Conservation (phyloP, 345 rosid species). For the Noccaea caerulescens region DNA sequence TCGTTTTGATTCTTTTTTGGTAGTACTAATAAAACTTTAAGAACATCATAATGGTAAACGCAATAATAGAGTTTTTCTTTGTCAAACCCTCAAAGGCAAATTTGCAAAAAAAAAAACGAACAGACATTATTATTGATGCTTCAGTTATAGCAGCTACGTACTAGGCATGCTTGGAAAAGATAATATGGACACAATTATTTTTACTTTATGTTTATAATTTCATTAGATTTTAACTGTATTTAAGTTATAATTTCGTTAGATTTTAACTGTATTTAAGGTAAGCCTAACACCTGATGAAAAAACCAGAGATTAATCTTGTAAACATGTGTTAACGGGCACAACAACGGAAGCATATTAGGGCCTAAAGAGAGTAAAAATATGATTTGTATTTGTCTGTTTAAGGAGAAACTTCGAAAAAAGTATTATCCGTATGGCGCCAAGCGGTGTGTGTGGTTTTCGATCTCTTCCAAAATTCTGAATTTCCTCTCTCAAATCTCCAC, state of each 20-base stretch:
- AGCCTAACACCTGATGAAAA: too few species aligned
- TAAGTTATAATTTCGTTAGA: too few species aligned
- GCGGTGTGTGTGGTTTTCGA: slow-evolving; percentile 39
- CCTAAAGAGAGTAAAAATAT: neutral
- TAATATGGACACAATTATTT: neutral
- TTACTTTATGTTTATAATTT: too few species aligned
- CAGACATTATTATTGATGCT: slow-evolving; percentile 33
- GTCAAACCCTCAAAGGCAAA: slow-evolving; percentile 27
- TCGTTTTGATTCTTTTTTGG: neutral
- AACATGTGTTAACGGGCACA: neutral
- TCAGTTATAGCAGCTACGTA: slow-evolving; percentile 13
- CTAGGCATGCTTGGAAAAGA: slow-evolving; percentile 26
- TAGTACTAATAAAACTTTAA: neutral
- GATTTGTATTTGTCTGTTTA: neutral
- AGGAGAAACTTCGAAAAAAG: neutral
- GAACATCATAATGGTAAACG: slow-evolving; percentile 37
- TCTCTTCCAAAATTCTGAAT: slow-evolving; percentile 1
- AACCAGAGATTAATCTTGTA: neutral
- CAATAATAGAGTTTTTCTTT: slow-evolving; percentile 39
- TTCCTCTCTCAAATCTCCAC: neutral
- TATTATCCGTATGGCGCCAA: slow-evolving; percentile 43
- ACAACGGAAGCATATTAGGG: neutral
- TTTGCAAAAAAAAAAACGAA: slow-evolving; percentile 20
- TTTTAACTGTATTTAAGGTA: too few species aligned
- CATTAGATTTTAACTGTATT: too few species aligned